These are phyloP conservation scores for Liriodendron chinense DNA, from an alignment of 164 flowering plant species.

Conservation along the genomic window DNA sequence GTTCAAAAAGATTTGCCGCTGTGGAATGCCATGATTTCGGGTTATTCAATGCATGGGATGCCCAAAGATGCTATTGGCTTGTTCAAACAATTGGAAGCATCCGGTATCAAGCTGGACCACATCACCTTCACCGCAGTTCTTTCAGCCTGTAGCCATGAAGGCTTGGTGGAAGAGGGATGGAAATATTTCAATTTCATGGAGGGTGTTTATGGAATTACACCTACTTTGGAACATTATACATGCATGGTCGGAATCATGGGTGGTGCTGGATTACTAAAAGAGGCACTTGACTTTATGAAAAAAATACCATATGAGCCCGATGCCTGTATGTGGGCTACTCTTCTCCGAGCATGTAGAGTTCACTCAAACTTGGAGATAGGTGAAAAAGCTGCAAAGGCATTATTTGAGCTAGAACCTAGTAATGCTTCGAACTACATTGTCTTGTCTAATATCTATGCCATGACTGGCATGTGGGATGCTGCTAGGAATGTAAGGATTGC, in stretches of 20 bases:
- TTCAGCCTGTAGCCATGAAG: constrained; percentile 33
- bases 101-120: constrained; percentile 26
- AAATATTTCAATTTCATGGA: constrained; percentile 34
- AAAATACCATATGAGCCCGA: constrained; percentile 34
- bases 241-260: constrained; percentile 40
- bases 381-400: constrained; percentile 35
- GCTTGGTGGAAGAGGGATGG: constrained; percentile 39
- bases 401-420: constrained; percentile 35
- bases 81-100: constrained; percentile 27
- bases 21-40: constrained; percentile 39
- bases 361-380: constrained; percentile 39
- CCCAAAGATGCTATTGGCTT: constrained; percentile 25
- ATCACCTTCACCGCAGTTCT: constrained; percentile 33
- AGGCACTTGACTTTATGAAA: constrained; percentile 31
- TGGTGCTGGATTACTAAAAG: constrained; percentile 32
- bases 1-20: constrained; percentile 26
- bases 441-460: constrained; percentile 29
- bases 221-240: constrained; percentile 34
- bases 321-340: constrained; percentile 37
- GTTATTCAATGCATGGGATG: constrained; percentile 32
- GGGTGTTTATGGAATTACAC: constrained; percentile 23
- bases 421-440: constrained; percentile 34
- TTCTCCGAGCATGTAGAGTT: constrained; percentile 33
- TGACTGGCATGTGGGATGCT: constrained; percentile 36
- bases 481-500: constrained; percentile 18